A percentile compares a stretch with the other conserved stretches of the same genome.
These are phyloP conservation scores for Chytriomyces sp. DNA, from an alignment of 192 early-diverging fungal genomes.

Conservation along the genomic window DNA sequence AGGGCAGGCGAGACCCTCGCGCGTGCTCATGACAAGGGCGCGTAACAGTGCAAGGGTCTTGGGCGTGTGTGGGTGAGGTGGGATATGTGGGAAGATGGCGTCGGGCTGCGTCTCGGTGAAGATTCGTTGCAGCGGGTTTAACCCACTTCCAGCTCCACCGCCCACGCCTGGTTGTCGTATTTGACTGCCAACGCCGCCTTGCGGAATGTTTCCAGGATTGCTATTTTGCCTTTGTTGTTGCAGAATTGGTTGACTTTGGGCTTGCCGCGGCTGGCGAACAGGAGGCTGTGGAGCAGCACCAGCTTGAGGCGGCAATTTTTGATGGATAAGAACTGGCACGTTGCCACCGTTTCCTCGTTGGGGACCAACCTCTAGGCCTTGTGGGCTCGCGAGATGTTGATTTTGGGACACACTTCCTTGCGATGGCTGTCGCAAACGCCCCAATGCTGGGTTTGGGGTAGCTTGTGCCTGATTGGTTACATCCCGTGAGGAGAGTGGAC, in stretches of 20 bases:
- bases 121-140: not conserved
- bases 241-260: not conserved
- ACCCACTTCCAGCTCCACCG: not conserved
- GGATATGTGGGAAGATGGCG: slow-evolving; percentile 12
- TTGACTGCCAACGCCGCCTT: not conserved
- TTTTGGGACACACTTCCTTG: not conserved
- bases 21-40: not conserved
- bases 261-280: not conserved
- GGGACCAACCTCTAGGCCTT: no score
- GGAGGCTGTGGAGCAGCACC: not conserved
- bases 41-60: not conserved
- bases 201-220: not conserved
- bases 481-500: slow-evolving; percentile 7
- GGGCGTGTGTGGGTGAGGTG: slow-evolving; percentile 1
- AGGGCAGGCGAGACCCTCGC: not conserved
- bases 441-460: not conserved
- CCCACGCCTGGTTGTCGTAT: not conserved
- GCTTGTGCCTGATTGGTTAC: not conserved
- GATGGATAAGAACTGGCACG: no score
- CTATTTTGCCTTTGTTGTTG: not conserved
- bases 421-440: not conserved
- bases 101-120: not conserved
- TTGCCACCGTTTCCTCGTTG: no score
- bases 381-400: not conserved
- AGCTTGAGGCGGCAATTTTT: not conserved